Percentiles rank a stretch among this genome's conserved stretches.
Evolutionary conservation across 257 asterid species (phyloP).

Genomic region (Solanum piurae): DNA sequence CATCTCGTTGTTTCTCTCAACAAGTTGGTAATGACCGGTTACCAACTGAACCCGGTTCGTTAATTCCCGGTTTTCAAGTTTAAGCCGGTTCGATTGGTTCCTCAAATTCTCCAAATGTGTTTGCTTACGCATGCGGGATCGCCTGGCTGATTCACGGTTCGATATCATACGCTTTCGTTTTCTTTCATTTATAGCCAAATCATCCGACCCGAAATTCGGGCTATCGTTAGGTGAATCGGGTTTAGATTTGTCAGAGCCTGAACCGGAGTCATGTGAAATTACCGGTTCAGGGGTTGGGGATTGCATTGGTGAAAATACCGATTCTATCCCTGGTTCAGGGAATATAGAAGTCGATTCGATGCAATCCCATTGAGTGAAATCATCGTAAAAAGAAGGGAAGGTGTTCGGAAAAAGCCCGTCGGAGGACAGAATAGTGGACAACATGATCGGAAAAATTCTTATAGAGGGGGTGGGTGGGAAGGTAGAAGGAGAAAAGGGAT

Average conservation of each 20-base stretch:
- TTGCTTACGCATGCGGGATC: conserved; percentile 78
- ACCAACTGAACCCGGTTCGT: conserved; percentile 40
- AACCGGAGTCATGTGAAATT: conserved; percentile 34
- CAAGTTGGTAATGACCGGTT: conserved; percentile 26
- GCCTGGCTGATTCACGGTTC: conserved; percentile 82
- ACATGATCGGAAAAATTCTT: conserved; percentile 35
- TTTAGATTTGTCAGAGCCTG: conserved; percentile 4
- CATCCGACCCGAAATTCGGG: conserved; percentile 12
- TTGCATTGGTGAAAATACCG: conserved; percentile 1
- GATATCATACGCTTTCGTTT: conserved; percentile 71
- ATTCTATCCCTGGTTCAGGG: conserved; percentile 1
- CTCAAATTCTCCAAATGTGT: conserved; percentile 62
- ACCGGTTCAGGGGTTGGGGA: conserved; percentile 24
- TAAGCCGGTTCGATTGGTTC: conserved; percentile 53
- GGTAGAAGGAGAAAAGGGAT: conserved; percentile 51
- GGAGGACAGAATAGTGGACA: conserved; percentile 28
- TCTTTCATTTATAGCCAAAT: conserved; percentile 28
- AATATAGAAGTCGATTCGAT: conserved; percentile 17
- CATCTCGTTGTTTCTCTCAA: conserved; percentile 30
- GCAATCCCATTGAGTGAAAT: conserved; percentile 40
- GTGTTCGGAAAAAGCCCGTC: conserved; percentile 18
- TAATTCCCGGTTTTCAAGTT: conserved; percentile 42
- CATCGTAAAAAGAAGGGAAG: conserved; percentile 29
- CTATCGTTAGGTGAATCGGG: background rate
- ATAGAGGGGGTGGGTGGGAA: background rate